phyloP scores from a whole-genome alignment of 108 stramenopile genomes.

The Stephanodiscus minutulus region DNA sequence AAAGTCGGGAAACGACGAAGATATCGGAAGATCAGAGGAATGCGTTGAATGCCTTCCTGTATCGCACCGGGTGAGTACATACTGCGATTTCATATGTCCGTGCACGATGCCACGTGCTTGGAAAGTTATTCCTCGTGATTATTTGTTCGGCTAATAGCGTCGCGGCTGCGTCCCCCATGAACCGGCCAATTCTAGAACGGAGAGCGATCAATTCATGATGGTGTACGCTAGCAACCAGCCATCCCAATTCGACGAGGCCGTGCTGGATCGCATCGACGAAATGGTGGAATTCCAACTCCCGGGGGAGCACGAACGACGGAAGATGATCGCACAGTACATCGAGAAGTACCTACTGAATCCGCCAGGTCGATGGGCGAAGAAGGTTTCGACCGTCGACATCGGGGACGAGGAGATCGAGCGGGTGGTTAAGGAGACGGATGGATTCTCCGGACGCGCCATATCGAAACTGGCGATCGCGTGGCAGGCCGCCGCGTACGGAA shows the following conservation, averaged over 20 bases:
- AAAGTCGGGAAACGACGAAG: slow-evolving; percentile 83
- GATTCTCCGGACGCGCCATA: slow-evolving; percentile 97
- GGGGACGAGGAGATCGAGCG: slow-evolving; percentile 84
- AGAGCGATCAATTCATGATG: slow-evolving; percentile 99
- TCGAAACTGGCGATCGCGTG: slow-evolving; percentile 98
- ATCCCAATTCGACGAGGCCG: slow-evolving; percentile 95
- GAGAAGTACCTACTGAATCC: slow-evolving; percentile 93
- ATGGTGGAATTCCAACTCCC: slow-evolving; percentile 97
- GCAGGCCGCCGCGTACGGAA: slow-evolving; percentile 98
- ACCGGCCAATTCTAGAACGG: slow-evolving; percentile 54
- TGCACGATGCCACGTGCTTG: background rate
- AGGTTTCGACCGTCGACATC: slow-evolving; percentile 80
- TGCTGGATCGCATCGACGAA: slow-evolving; percentile 99
- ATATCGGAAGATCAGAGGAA: slow-evolving; percentile 98
- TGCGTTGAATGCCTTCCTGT: slow-evolving; percentile 98
- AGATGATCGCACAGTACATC: slow-evolving; percentile 96
- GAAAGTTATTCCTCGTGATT: no score
- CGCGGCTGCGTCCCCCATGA: background rate
- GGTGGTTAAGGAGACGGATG: slow-evolving; percentile 88
- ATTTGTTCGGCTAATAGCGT: background rate
- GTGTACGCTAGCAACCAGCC: slow-evolving; percentile 99
- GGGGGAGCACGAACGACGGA: slow-evolving; percentile 81
- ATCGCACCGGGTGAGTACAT: slow-evolving; percentile 76
- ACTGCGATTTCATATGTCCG: no score
- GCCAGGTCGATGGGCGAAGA: slow-evolving; percentile 73